Evolutionary conservation across 352 stramenopile genomes (phyloP).

Genomic region (Pythium grandisporangium): DNA sequence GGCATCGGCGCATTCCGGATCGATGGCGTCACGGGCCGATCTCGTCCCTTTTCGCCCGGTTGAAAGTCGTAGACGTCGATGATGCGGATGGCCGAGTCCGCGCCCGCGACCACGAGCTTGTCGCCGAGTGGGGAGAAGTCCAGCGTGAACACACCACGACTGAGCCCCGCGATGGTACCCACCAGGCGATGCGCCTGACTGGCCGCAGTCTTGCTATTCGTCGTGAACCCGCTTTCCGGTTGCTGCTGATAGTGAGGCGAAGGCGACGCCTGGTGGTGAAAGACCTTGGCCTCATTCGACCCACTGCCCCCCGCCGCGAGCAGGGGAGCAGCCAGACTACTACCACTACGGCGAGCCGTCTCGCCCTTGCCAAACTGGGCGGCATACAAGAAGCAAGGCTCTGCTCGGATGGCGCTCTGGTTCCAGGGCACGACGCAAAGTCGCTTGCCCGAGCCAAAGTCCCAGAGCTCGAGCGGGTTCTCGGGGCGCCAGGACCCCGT

Average conservation of each 20-base stretch:
- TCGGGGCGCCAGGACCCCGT: slow-evolving; percentile 88
- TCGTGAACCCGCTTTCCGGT: too few species aligned
- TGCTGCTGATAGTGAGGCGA: too few species aligned
- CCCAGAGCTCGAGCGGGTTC: slow-evolving; percentile 87
- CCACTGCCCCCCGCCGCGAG: slow-evolving; percentile 82
- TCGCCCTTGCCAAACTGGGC: slow-evolving; percentile 79
- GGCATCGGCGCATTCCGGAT: slow-evolving; percentile 53
- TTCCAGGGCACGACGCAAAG: slow-evolving; percentile 80
- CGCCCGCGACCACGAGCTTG: slow-evolving; percentile 82
- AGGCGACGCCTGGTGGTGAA: slow-evolving; percentile 66
- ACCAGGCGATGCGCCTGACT: slow-evolving; percentile 44
- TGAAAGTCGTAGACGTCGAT: slow-evolving; percentile 83
- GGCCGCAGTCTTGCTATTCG: too few species aligned
- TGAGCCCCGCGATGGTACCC: slow-evolving; percentile 75
- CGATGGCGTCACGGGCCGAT: slow-evolving; percentile 59
- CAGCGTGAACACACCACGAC: slow-evolving; percentile 76
- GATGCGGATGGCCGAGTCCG: slow-evolving; percentile 82
- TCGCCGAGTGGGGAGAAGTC: slow-evolving; percentile 67
- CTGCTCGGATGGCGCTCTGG: slow-evolving; percentile 60
- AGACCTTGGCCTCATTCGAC: slow-evolving; percentile 89
- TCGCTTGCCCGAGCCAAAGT: slow-evolving; percentile 77
- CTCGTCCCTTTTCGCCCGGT: slow-evolving; percentile 52
- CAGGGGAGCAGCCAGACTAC: too few species aligned
- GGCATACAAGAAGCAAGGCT: slow-evolving; percentile 85
- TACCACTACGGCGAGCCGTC: slow-evolving; percentile 14